Conservation (phyloP, 768 basidiomycete species). For the Leucosporidium creatinivorum region DNA sequence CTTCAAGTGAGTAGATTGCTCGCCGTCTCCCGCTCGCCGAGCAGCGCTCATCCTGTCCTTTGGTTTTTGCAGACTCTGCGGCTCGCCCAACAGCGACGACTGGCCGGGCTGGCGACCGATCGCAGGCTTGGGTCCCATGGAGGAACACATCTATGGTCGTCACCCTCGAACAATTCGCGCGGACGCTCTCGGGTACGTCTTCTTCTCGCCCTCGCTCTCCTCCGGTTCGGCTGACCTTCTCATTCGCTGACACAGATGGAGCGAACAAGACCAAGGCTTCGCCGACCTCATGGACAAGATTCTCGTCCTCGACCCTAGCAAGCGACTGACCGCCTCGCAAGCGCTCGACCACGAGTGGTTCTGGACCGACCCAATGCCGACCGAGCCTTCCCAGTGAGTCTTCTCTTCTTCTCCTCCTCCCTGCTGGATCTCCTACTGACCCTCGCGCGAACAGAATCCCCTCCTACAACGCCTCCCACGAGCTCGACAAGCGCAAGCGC, state of each 20-base stretch:
- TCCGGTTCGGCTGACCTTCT: slow-evolving; percentile 2
- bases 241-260: neutral
- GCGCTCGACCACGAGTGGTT: slow-evolving; percentile 92
- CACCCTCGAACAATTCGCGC: neutral
- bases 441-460: slow-evolving; percentile 21
- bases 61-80: slow-evolving; percentile 39
- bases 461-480: slow-evolving; percentile 32
- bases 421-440: too few relatives aligned
- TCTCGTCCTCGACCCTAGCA: slow-evolving; percentile 70
- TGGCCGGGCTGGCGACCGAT: slow-evolving; percentile 44
- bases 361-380: slow-evolving; percentile 64
- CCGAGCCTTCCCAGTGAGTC: slow-evolving; percentile 12
- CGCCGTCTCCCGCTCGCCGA: neutral
- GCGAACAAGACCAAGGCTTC: slow-evolving; percentile 3
- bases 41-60: neutral
- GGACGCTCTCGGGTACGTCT: too few relatives aligned
- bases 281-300: slow-evolving; percentile 75
- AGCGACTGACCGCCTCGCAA: slow-evolving; percentile 72
- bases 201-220: neutral
- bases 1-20: slow-evolving; percentile 47
- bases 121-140: slow-evolving; percentile 33
- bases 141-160: slow-evolving; percentile 34
- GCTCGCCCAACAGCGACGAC: slow-evolving; percentile 54
- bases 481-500: slow-evolving; percentile 31
- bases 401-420: neutral